Percentiles rank a stretch among this genome's conserved stretches.
Evolutionary conservation across 1,139 yeast genomes (phyloP).

Genomic region (Debaryomyces psychrophilus): DNA sequence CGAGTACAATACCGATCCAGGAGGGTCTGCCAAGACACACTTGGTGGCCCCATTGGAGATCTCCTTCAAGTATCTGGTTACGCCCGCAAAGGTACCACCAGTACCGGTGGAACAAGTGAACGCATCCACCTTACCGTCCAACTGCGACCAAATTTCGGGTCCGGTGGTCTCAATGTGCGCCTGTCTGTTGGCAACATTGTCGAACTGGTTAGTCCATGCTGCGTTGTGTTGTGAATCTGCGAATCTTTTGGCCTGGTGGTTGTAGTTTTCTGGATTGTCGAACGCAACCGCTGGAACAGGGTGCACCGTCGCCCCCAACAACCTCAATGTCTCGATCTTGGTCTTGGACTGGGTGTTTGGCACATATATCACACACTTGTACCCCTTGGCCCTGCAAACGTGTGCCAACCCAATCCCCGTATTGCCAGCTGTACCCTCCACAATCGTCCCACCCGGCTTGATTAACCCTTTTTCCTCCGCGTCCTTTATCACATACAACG

Average conservation of each 20-base stretch:
- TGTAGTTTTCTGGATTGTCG: constrained; percentile 79
- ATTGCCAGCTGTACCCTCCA: constrained; percentile 61
- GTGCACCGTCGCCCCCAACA: constrained; percentile 81
- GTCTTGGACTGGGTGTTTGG: constrained; percentile 84
- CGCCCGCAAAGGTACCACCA: constrained; percentile 89
- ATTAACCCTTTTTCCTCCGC: constrained; percentile 75
- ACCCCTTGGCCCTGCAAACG: constrained; percentile 81
- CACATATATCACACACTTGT: constrained; percentile 84
- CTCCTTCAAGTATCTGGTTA: constrained; percentile 72
- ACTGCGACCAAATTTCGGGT: constrained; percentile 88
- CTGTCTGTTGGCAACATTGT: constrained; percentile 82
- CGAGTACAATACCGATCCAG: constrained; percentile 84
- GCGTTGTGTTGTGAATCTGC: constrained; percentile 77
- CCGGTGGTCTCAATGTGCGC: constrained; percentile 93
- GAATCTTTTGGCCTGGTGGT: constrained; percentile 82
- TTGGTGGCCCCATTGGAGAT: constrained; percentile 60
- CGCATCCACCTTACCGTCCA: constrained; percentile 77
- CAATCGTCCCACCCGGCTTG: constrained; percentile 63
- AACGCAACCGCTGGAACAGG: constrained; percentile 92
- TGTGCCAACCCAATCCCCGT: constrained; percentile 93
- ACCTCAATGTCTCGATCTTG: constrained; percentile 70
- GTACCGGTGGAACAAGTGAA: constrained; percentile 91
- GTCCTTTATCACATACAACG: constrained; percentile 72
- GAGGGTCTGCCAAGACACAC: constrained; percentile 85
- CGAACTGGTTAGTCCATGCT: constrained; percentile 92